phyloP scores from a whole-genome alignment of 2,329 filamentous ascomycete genomes.

The Botrytis fragariae region DNA sequence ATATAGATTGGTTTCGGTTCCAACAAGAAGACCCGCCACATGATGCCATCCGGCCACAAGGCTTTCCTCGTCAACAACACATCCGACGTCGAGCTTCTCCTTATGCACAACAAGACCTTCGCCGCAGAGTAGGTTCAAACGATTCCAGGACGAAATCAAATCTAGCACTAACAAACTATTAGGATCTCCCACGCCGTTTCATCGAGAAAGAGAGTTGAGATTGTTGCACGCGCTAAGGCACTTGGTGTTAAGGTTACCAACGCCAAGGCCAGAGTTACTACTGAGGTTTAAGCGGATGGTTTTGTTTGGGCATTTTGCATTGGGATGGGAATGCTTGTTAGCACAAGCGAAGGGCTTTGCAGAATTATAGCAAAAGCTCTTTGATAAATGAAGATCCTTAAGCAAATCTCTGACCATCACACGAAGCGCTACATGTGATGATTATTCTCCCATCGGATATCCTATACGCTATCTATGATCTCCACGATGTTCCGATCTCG shows the following conservation, averaged over 20 bases:
- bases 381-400: conserved; percentile 37
- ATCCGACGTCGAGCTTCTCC: conserved; percentile 91
- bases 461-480: neutral
- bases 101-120: conserved; percentile 99
- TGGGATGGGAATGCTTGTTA: conserved; percentile 38
- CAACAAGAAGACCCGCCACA: conserved; percentile 99
- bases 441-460: conserved; percentile 6
- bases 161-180: conserved; percentile 24
- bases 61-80: conserved; percentile 98
- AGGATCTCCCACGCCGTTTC: conserved; percentile 99
- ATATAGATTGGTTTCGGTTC: conserved; percentile 92
- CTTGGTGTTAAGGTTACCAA: conserved; percentile 99
- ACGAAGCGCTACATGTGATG: conserved; percentile 13
- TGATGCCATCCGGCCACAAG: conserved; percentile 99
- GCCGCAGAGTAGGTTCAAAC: conserved; percentile 82
- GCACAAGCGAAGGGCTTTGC: conserved; percentile 36
- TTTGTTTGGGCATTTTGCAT: conserved; percentile 38
- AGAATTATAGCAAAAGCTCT: conserved; percentile 38
- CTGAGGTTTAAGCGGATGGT: conserved; percentile 64
- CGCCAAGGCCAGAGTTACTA: conserved; percentile 97
- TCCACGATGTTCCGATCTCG: neutral
- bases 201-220: conserved; percentile 97
- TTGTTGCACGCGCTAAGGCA: conserved; percentile 95
- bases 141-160: neutral
- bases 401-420: conserved; percentile 21